A percentile compares a stretch with the other conserved stretches of the same genome.
phyloP scores from a whole-genome alignment of 2,329 filamentous ascomycete genomes.

The Neurospora sp. region DNA sequence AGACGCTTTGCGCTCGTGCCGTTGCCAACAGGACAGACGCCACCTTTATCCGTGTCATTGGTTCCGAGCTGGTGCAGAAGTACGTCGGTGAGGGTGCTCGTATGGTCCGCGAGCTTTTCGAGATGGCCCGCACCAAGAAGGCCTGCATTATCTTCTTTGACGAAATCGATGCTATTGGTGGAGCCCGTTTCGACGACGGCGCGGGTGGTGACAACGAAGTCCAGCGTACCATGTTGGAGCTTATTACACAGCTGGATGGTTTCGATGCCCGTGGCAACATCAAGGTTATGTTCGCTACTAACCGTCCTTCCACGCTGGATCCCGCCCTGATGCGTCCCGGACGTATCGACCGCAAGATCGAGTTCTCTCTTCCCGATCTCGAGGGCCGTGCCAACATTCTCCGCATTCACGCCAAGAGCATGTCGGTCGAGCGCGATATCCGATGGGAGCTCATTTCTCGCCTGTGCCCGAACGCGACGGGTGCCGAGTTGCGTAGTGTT shows the following conservation, averaged over 20 bases:
- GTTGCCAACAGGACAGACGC: conserved; percentile 97
- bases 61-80: conserved; percentile 95
- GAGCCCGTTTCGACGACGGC: conserved; percentile 91
- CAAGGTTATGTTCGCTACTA: conserved; percentile 99
- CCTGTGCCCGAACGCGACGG: conserved; percentile 92
- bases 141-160: conserved; percentile 99
- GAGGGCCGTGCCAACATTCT: conserved; percentile 96
- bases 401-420: conserved; percentile 97
- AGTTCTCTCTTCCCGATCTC: conserved; percentile 94
- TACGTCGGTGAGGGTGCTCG: conserved; percentile 96
- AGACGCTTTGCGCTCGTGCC: conserved; percentile 93
- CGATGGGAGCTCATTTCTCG: conserved; percentile 98
- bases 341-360: conserved; percentile 97
- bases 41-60: conserved; percentile 97
- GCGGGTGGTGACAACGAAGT: conserved; percentile 97
- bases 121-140: conserved; percentile 99
- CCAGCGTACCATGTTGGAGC: conserved; percentile 93
- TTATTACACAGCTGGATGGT: conserved; percentile 93
- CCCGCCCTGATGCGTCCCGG: conserved; percentile 96
- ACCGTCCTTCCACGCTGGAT: conserved; percentile 88
- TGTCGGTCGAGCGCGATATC: conserved; percentile 98
- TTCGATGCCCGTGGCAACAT: conserved; percentile 97
- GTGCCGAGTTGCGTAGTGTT: conserved; percentile 90
- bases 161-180: conserved; percentile 93
- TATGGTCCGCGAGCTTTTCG: conserved; percentile 97